phyloP scores from a whole-genome alignment of 371 early-diverging fungal species.

The Saksenaea oblongispora region DNA sequence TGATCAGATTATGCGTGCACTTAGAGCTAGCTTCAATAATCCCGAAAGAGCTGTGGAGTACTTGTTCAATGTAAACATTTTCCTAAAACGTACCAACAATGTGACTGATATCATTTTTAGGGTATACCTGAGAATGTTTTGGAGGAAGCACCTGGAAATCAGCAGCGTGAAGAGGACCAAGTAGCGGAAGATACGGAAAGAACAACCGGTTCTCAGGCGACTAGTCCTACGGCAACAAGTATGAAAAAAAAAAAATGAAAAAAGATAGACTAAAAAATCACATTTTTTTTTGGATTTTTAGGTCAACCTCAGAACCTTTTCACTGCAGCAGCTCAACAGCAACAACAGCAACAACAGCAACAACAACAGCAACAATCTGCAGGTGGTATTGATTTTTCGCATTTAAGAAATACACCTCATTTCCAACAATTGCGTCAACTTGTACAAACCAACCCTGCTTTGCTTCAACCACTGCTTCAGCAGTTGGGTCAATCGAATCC shows the following conservation, averaged over 20 bases:
- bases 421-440: conserved; percentile 90
- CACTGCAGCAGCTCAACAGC: conserved; percentile 55
- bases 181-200: not conserved
- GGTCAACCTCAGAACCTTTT: conserved; percentile 56
- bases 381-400: conserved; percentile 51
- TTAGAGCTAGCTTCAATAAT: conserved; percentile 96
- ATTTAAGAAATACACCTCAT: conserved; percentile 80
- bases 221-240: not conserved
- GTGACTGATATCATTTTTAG: conserved; percentile 16
- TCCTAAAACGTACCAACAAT: not conserved
- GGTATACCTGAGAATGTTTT: conserved; percentile 54
- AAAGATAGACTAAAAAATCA: not conserved
- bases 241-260: conserved; percentile 1
- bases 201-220: not conserved
- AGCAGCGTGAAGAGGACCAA: not conserved
- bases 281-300: conserved; percentile 6
- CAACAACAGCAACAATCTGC: conserved; percentile 39
- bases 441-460: conserved; percentile 83
- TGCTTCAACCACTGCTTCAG: conserved; percentile 85
- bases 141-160: conserved; percentile 23
- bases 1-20: conserved; percentile 83
- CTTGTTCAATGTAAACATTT: conserved; percentile 76
- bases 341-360: conserved; percentile 41
- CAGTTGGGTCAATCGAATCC: conserved; percentile 88
- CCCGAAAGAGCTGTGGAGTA: conserved; percentile 97